phyloP scores from a whole-genome alignment of 495 filamentous ascomycete genomes.

The Penicillium pancosmium region DNA sequence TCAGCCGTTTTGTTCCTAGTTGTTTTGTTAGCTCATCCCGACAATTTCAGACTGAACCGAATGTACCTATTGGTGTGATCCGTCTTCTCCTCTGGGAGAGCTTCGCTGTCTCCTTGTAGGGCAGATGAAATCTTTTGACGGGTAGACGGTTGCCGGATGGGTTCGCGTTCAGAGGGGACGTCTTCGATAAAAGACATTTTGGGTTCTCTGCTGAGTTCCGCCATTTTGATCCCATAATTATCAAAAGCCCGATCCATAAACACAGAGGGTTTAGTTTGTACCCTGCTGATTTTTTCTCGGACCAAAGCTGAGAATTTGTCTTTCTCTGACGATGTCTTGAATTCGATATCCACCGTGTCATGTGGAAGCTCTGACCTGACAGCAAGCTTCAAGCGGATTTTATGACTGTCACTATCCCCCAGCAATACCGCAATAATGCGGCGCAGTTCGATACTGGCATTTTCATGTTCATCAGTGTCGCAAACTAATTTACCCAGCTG shows the following conservation, averaged over 20 bases:
- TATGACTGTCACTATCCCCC: slow-evolving; percentile 32
- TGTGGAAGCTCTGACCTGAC: slow-evolving; percentile 19
- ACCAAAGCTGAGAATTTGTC: slow-evolving; percentile 22
- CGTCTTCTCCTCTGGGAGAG: not conserved
- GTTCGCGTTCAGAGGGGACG: slow-evolving; percentile 1
- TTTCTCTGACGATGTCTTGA: slow-evolving; percentile 27
- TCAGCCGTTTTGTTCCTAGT: not conserved
- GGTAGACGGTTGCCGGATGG: not conserved
- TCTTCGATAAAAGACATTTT: slow-evolving; percentile 16
- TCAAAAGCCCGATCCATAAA: slow-evolving; percentile 44
- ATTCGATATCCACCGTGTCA: slow-evolving; percentile 41
- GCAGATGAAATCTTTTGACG: slow-evolving; percentile 36
- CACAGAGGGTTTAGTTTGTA: slow-evolving; percentile 29
- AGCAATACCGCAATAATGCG: slow-evolving; percentile 23
- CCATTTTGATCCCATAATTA: slow-evolving; percentile 18
- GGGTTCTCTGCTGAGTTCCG: slow-evolving; percentile 6
- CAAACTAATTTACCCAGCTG: slow-evolving; percentile 11
- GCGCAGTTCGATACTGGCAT: slow-evolving; percentile 18
- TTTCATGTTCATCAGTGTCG: not conserved
- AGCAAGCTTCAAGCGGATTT: slow-evolving; percentile 38
- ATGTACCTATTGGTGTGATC: not conserved
- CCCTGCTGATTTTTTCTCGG: slow-evolving; percentile 10
- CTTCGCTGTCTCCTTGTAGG: slow-evolving; percentile 25
- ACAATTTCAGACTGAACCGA: not conserved
- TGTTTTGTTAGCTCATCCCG: not conserved